phyloP scores from a whole-genome alignment of 2,329 filamentous ascomycete genomes.

The Fusarium newnesense region DNA sequence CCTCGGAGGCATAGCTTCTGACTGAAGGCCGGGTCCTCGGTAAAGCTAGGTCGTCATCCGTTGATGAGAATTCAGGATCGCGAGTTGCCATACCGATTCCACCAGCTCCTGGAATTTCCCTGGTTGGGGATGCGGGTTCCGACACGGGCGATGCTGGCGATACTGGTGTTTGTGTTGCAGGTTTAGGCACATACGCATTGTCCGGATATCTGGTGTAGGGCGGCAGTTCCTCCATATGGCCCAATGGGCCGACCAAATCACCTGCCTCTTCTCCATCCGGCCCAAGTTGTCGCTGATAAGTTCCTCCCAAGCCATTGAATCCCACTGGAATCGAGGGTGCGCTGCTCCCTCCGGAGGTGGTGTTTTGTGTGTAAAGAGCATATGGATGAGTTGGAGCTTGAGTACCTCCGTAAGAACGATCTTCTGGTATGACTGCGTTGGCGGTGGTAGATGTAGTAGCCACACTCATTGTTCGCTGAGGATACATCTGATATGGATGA shows the following conservation, averaged over 20 bases:
- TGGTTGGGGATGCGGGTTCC: constrained; percentile 17
- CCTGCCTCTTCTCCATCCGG: constrained; percentile 88
- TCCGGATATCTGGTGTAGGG: constrained; percentile 93
- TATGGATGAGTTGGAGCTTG: constrained; percentile 85
- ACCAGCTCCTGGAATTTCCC: constrained; percentile 65
- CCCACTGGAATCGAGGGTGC: constrained; percentile 71
- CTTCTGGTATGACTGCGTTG: constrained; percentile 49
- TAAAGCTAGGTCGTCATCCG: constrained; percentile 62
- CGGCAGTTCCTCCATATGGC: constrained; percentile 89
- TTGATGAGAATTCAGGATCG: constrained; percentile 71
- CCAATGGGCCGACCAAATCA: constrained; percentile 86
- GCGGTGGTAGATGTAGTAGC: constrained; percentile 78
- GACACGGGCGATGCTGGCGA: constrained; percentile 19
- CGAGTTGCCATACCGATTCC: constrained; percentile 69
- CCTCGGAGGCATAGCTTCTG: constrained; percentile 59
- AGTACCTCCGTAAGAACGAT: constrained; percentile 65
- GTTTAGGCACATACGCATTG: constrained; percentile 62
- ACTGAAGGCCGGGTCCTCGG: constrained; percentile 63
- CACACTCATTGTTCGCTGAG: constrained; percentile 76
- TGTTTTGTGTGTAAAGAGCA: constrained; percentile 85
- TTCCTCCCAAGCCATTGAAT: constrained; percentile 73
- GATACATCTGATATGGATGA: constrained; percentile 87
- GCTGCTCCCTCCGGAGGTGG: constrained; percentile 60
- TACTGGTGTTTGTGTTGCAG: constrained; percentile 12
- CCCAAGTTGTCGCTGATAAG: constrained; percentile 78